Conservation (phyloP, 2,329 filamentous ascomycete species). For the Clarireedia monteithiana region DNA sequence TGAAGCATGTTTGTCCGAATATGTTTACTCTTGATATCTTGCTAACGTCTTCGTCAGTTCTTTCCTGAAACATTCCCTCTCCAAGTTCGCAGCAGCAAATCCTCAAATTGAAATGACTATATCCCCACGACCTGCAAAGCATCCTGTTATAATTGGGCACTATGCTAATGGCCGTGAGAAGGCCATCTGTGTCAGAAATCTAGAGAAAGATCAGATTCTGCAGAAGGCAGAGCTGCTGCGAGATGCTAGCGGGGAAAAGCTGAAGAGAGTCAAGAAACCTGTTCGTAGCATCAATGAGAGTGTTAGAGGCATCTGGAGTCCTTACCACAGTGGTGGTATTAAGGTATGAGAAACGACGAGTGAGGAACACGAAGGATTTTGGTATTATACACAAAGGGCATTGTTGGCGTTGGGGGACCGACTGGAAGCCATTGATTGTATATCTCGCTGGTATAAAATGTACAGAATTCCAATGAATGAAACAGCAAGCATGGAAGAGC, state of each 20-base stretch:
- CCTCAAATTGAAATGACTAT: constrained; percentile 88
- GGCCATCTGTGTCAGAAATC: constrained; percentile 80
- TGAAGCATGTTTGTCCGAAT: constrained; percentile 61
- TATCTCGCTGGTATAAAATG: too few relatives aligned
- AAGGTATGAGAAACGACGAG: constrained; percentile 18
- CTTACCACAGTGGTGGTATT: constrained; percentile 51
- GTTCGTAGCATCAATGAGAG: constrained; percentile 57
- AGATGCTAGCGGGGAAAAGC: constrained; percentile 68
- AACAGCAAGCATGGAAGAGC: too few relatives aligned
- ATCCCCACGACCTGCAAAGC: constrained; percentile 80
- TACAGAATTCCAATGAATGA: too few relatives aligned
- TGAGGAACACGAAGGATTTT: neutral
- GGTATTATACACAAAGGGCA: constrained; percentile 19
- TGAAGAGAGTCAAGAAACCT: constrained; percentile 55
- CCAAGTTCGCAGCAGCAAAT: constrained; percentile 70
- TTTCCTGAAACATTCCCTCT: constrained; percentile 73
- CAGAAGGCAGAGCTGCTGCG: constrained; percentile 69
- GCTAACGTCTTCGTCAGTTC: constrained; percentile 40
- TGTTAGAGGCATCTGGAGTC: constrained; percentile 64
- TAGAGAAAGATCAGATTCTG: constrained; percentile 72
- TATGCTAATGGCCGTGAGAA: constrained; percentile 90
- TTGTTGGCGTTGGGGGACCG: constrained; percentile 20
- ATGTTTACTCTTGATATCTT: neutral
- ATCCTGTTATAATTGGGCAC: constrained; percentile 80
- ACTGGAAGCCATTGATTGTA: neutral